Conservation (phyloP, 2,329 filamentous ascomycete species). For the Aciculosporium take region DNA sequence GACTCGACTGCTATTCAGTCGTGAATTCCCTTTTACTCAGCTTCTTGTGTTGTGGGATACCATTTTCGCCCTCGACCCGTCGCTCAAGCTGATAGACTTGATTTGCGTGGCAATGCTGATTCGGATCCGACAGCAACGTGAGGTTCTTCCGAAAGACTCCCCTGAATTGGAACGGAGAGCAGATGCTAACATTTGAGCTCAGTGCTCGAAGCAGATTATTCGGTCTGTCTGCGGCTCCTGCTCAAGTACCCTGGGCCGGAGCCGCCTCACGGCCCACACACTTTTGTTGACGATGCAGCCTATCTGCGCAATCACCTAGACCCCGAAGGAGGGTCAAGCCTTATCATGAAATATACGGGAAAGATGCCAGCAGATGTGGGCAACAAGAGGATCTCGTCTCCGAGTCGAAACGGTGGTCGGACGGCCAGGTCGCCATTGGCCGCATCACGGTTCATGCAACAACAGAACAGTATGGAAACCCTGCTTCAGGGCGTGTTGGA, state of each 20-base stretch:
- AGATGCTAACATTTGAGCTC: slow-evolving; percentile 12
- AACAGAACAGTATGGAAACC: slow-evolving; percentile 50
- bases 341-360: slow-evolving; percentile 60
- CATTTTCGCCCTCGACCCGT: slow-evolving; percentile 74
- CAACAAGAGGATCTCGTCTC: slow-evolving; percentile 5
- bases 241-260: slow-evolving; percentile 66
- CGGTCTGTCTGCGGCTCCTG: slow-evolving; percentile 64
- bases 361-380: slow-evolving; percentile 27
- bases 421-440: slow-evolving; percentile 29
- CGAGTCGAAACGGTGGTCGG: slow-evolving; percentile 22
- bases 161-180: not conserved
- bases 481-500: slow-evolving; percentile 64
- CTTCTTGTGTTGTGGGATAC: slow-evolving; percentile 80
- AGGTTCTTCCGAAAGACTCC: slow-evolving; percentile 18
- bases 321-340: slow-evolving; percentile 43
- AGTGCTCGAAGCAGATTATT: slow-evolving; percentile 83
- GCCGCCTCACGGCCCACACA: slow-evolving; percentile 51
- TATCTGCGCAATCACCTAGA: slow-evolving; percentile 55
- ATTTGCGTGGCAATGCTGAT: slow-evolving; percentile 92
- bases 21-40: slow-evolving; percentile 83
- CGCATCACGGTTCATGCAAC: slow-evolving; percentile 37
- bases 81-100: slow-evolving; percentile 67
- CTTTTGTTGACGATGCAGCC: slow-evolving; percentile 75
- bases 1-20: slow-evolving; percentile 83
- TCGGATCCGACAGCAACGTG: slow-evolving; percentile 78